These are phyloP conservation scores for Russula vinacea DNA, from an alignment of 768 basidiomycete genomes.

Conservation along the genomic window DNA sequence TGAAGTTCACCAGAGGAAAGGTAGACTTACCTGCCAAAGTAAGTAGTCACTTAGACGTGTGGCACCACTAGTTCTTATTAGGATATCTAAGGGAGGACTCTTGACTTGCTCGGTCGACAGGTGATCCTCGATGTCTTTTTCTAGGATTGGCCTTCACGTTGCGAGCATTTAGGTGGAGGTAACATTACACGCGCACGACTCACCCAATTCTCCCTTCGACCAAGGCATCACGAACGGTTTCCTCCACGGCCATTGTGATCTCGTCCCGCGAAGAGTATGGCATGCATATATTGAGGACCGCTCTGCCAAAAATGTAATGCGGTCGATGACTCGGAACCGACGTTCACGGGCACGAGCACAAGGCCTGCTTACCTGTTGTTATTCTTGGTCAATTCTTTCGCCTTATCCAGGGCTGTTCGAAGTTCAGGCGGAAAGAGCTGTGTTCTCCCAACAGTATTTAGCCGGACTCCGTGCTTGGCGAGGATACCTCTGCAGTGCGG, in stretches of 20 bases:
- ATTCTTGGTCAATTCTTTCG: conserved; percentile 71
- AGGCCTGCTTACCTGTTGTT: conserved; percentile 54
- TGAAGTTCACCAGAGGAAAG: not conserved
- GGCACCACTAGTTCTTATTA: conserved; percentile 90
- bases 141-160: conserved; percentile 60
- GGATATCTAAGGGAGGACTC: conserved; percentile 81
- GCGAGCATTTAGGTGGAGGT: conserved; percentile 5
- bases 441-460: conserved; percentile 76
- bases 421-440: conserved; percentile 76
- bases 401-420: conserved; percentile 60
- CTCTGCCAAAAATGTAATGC: conserved; percentile 43
- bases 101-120: conserved; percentile 62
- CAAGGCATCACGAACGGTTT: conserved; percentile 44
- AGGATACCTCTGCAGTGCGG: conserved; percentile 71
- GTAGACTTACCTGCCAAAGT: conserved; percentile 83
- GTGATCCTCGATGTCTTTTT: conserved; percentile 61
- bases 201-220: conserved; percentile 36
- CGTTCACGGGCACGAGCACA: not conserved
- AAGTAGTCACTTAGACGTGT: conserved; percentile 84
- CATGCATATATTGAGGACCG: conserved; percentile 89
- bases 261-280: conserved; percentile 92
- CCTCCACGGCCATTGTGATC: conserved; percentile 74
- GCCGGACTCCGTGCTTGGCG: conserved; percentile 74
- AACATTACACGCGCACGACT: conserved; percentile 18
- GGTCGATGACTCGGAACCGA: not conserved